Evolutionary conservation across 169 alveolate species (phyloP).

Genomic region (Plasmodium reichenowi): DNA sequence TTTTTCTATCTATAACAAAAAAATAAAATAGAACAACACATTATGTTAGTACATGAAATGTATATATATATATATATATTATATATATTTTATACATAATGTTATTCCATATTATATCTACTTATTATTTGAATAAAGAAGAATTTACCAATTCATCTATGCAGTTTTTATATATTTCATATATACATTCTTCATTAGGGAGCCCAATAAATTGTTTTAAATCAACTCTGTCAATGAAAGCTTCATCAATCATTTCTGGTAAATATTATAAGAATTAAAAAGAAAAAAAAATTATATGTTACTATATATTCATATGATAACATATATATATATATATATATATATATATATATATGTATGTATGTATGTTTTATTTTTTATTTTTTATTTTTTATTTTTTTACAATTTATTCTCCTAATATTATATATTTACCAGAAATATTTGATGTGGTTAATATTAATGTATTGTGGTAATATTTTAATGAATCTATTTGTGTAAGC

Average conservation of each 20-base stretch:
- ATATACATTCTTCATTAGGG: conserved; percentile 82
- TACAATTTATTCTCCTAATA: neutral
- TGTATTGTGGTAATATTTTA: conserved; percentile 81
- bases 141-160: conserved; percentile 78
- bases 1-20: conserved; percentile 48
- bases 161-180: conserved; percentile 83
- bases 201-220: conserved; percentile 82
- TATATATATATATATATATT: neutral
- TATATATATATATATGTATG: neutral
- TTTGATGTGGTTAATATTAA: conserved; percentile 87
- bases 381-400: neutral
- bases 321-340: neutral
- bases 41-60: neutral
- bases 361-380: too few relatives aligned
- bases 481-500: conserved; percentile 85
- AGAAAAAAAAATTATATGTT: neutral
- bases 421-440: conserved; percentile 76
- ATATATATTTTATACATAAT: conserved; percentile 1
- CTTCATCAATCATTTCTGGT: conserved; percentile 84
- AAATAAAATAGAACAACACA: neutral
- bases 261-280: neutral
- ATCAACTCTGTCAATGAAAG: conserved; percentile 88
- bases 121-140: too few relatives aligned
- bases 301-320: neutral
- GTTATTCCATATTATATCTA: neutral